These are phyloP conservation scores for Polyrhizophydium stewartii DNA, from an alignment of 371 early-diverging fungal genomes.

Conservation along the genomic window DNA sequence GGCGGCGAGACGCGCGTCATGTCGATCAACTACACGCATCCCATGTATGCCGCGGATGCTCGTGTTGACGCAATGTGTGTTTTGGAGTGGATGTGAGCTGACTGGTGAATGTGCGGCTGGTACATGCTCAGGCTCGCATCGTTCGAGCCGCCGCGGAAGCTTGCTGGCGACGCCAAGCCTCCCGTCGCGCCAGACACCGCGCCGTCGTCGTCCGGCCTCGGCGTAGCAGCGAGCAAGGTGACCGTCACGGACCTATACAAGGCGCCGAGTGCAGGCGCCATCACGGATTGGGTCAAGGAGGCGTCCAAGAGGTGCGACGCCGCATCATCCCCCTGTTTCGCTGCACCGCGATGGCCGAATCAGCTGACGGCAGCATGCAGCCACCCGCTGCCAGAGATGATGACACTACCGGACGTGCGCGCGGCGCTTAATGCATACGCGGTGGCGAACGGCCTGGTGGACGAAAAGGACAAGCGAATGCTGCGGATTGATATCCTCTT, in stretches of 20 bases:
- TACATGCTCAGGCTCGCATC: too few species aligned
- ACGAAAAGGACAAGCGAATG: conserved; percentile 12
- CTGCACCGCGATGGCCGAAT: conserved; percentile 48
- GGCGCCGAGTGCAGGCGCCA: background rate
- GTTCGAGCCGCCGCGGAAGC: too few species aligned
- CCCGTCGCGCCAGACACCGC: too few species aligned
- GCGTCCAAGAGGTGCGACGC: background rate
- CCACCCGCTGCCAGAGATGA: background rate
- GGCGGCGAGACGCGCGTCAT: conserved; percentile 27
- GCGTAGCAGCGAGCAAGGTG: conserved; percentile 1
- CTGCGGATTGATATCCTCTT: conserved; percentile 56
- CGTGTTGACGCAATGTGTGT: too few species aligned
- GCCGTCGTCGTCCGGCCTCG: too few species aligned
- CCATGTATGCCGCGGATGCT: conserved; percentile 22
- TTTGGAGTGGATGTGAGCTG: too few species aligned
- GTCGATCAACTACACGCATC: conserved; percentile 25
- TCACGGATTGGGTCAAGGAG: background rate
- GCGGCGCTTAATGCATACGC: background rate
- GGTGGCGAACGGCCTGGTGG: background rate
- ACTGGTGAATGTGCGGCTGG: too few species aligned
- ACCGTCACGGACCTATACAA: conserved; percentile 21
- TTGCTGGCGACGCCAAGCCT: too few species aligned
- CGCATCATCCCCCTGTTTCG: conserved; percentile 44
- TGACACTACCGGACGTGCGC: background rate
- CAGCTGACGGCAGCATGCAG: background rate